A percentile compares a stretch with the other conserved stretches of the same genome.
These are phyloP conservation scores for Malus orientalis DNA, from an alignment of 306 rosid genomes.

Conservation along the genomic window DNA sequence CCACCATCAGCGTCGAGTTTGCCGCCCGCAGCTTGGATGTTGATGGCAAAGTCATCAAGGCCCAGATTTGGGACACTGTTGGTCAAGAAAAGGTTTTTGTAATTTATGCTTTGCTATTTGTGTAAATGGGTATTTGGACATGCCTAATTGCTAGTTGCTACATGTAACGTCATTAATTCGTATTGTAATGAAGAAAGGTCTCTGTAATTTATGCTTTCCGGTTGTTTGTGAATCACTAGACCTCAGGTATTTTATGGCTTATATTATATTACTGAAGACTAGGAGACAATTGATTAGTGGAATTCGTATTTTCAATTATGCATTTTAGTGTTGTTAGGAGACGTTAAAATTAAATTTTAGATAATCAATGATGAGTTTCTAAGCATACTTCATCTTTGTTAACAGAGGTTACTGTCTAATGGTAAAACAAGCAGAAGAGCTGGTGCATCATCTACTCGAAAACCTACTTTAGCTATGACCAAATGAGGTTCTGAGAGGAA, in stretches of 20 bases:
- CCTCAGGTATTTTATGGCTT: slow-evolving; percentile 37
- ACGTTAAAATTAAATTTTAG: not conserved
- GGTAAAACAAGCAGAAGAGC: slow-evolving; percentile 53
- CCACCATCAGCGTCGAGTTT: slow-evolving; percentile 53
- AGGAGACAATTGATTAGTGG: not conserved
- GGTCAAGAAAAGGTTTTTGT: slow-evolving; percentile 34
- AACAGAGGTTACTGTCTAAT: slow-evolving; percentile 43
- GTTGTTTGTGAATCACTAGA: slow-evolving; percentile 8
- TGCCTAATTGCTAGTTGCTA: not conserved
- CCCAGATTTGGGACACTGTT: slow-evolving; percentile 56
- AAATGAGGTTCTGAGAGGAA: slow-evolving; percentile 55
- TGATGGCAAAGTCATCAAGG: slow-evolving; percentile 44
- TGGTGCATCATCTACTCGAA: slow-evolving; percentile 29
- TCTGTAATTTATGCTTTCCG: too few relatives aligned
- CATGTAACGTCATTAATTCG: not conserved
- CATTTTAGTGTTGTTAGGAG: not conserved
- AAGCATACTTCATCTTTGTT: not conserved
- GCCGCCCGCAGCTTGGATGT: slow-evolving; percentile 50
- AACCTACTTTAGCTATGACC: slow-evolving; percentile 30
- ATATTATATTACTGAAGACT: not conserved
- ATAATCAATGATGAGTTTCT: not conserved
- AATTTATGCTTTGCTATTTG: not conserved
- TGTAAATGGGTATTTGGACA: not conserved
- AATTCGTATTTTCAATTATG: not conserved
- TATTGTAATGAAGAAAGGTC: too few relatives aligned